These are phyloP conservation scores for Sesbania bispinosa DNA, from an alignment of 306 rosid genomes.

Conservation along the genomic window DNA sequence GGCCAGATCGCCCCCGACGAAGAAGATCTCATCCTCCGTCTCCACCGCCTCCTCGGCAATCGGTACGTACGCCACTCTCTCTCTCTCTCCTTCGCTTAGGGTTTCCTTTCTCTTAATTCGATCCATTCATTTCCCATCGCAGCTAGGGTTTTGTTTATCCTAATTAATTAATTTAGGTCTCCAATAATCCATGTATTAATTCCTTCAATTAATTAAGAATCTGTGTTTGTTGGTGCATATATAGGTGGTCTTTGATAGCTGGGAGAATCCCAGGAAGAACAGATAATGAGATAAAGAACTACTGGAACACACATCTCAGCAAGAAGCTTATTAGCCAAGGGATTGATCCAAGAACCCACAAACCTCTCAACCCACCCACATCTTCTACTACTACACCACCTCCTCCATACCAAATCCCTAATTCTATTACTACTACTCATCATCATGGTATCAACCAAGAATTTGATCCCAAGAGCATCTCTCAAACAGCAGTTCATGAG, in stretches of 20 bases:
- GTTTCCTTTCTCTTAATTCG: background rate
- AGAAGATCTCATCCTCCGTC: conserved; percentile 94
- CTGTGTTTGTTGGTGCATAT: background rate
- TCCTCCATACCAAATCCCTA: background rate
- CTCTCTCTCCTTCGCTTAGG: background rate
- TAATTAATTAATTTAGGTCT: too few species aligned
- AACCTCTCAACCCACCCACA: conserved; percentile 45
- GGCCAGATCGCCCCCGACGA: conserved; percentile 92
- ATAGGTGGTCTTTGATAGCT: conserved; percentile 90
- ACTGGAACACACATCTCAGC: conserved; percentile 91
- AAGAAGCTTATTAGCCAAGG: conserved; percentile 89
- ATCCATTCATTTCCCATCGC: background rate
- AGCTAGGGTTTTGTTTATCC: conserved; percentile 2
- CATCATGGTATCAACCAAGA: background rate
- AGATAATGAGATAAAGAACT: conserved; percentile 84
- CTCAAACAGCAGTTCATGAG: background rate
- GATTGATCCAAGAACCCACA: conserved; percentile 89
- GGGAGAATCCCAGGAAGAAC: conserved; percentile 95
- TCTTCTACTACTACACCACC: background rate
- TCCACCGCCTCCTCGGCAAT: conserved; percentile 90
- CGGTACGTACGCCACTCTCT: background rate
- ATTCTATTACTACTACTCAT: background rate
- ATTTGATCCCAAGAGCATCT: too few species aligned
- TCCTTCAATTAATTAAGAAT: too few species aligned
- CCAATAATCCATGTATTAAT: too few species aligned